Base-by-base conservation (phyloP, 768 basidiomycete genomes). In the Auricularia heimuer region DNA sequence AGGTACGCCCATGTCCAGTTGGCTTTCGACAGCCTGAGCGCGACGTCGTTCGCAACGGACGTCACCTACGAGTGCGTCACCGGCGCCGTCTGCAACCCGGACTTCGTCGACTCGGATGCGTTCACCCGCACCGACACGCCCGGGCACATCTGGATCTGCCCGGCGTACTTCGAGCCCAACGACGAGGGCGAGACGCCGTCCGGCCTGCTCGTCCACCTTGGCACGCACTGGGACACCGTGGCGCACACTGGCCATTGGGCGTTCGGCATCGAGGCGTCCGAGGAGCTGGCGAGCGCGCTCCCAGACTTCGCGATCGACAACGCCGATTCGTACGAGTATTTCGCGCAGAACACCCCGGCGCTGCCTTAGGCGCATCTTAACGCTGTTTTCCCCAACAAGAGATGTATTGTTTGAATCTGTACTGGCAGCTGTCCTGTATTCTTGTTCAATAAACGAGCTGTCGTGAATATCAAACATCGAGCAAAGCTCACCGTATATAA, bases 151-250 rank as follows among this genome's bases (percentile, higher is more conserved):
- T 76, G 77, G 73, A 77, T 84, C 62, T 84, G 83, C 68, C 76
- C 69, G 62, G 79, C 76, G 10, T 84, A 82, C 75, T 83, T 81
- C 81, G 79, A 78, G 8, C 74, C 80, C 4, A 72, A 67, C 63
- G 80, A 77, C 16, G 82, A 82, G 60, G 82, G 80, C 16, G 80
- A 83, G 69, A 83, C 81, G 56, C 76, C 76, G 74, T 77, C 72
- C 62, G 76, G 75, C 66, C 76, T 77, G 10, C 70, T 77, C 66
- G 70, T 78, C 80, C 73, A 51, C 21, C 18, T 18, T 2, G 14
- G 18, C 18, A 51, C 18, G 18, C 47, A 51, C 47, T 51, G 47
- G 47, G 18, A 16, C 6, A 21, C 47, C 18, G 21, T 21, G 10
- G 47, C 10, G 54, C 77, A 76, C 45, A 81, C 82, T 12, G 65